These are phyloP conservation scores for Purshia tridentata DNA, from an alignment of 306 rosid species.

Conservation along the genomic window DNA sequence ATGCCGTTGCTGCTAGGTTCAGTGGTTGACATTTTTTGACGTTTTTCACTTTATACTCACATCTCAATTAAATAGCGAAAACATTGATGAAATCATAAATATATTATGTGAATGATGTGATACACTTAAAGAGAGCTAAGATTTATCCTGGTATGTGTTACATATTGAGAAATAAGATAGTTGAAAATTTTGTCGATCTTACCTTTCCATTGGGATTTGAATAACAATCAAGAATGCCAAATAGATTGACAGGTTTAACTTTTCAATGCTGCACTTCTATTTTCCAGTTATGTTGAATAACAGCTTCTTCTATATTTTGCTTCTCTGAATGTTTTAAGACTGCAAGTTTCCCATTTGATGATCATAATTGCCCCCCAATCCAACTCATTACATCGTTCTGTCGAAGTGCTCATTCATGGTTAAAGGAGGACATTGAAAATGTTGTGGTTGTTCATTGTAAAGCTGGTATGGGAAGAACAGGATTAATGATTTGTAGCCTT, in stretches of 20 bases:
- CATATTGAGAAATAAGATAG: not conserved
- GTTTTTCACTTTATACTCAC: not conserved
- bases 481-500: slow-evolving; percentile 92
- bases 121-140: not conserved
- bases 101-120: not conserved
- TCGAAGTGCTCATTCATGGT: slow-evolving; percentile 89
- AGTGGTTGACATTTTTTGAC: not conserved
- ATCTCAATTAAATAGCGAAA: not conserved
- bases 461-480: slow-evolving; percentile 98
- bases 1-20: not conserved
- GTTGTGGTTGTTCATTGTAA: slow-evolving; percentile 96
- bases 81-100: not conserved
- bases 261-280: slow-evolving; percentile 4
- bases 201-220: not conserved
- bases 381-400: slow-evolving; percentile 80
- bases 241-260: slow-evolving; percentile 2
- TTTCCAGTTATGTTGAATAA: slow-evolving; percentile 25
- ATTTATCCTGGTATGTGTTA: not conserved
- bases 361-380: slow-evolving; percentile 93
- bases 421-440: slow-evolving; percentile 91
- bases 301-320: slow-evolving; percentile 24
- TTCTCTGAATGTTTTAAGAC: slow-evolving; percentile 58
- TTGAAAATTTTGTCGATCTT: not conserved
- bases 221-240: slow-evolving; percentile 1
- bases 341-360: slow-evolving; percentile 90